A percentile compares a stretch with the other conserved stretches of the same genome.
Conservation (phyloP, 305 asterid genomes). For the Lippia alba region DNA sequence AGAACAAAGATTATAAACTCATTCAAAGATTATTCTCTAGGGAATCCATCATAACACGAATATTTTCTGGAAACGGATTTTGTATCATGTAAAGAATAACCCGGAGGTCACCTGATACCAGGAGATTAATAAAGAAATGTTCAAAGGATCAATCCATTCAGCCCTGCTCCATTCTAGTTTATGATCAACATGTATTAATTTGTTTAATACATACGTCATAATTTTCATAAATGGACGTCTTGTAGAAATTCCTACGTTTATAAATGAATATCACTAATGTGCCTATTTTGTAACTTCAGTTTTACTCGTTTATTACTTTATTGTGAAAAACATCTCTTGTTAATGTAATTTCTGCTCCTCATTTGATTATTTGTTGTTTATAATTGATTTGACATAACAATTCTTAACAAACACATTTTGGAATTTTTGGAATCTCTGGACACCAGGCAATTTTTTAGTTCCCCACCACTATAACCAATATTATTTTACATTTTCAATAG, state of each 20-base stretch:
- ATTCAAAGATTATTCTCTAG: not conserved
- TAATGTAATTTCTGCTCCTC: not conserved
- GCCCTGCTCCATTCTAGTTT: slow-evolving; percentile 20
- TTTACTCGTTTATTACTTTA: not conserved
- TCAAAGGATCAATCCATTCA: slow-evolving; percentile 14
- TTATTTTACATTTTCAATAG: too few species aligned
- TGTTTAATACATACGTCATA: not conserved
- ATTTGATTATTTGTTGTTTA: too few species aligned
- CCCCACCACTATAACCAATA: too few species aligned
- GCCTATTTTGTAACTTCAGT: not conserved
- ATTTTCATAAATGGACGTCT: not conserved
- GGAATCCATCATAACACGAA: not conserved
- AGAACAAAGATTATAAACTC: not conserved
- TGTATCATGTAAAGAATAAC: slow-evolving; percentile 1
- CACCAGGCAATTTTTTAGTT: too few species aligned
- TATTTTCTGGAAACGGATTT: not conserved
- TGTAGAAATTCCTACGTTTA: not conserved
- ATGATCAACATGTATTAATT: not conserved
- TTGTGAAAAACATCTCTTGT: not conserved
- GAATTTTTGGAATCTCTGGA: too few species aligned
- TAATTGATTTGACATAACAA: too few species aligned
- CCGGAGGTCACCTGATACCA: not conserved
- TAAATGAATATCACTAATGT: not conserved
- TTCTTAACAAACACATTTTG: too few species aligned
- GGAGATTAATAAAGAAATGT: not conserved